phyloP scores from a whole-genome alignment of 2,329 filamentous ascomycete species.

The Aspergillus sp. region DNA sequence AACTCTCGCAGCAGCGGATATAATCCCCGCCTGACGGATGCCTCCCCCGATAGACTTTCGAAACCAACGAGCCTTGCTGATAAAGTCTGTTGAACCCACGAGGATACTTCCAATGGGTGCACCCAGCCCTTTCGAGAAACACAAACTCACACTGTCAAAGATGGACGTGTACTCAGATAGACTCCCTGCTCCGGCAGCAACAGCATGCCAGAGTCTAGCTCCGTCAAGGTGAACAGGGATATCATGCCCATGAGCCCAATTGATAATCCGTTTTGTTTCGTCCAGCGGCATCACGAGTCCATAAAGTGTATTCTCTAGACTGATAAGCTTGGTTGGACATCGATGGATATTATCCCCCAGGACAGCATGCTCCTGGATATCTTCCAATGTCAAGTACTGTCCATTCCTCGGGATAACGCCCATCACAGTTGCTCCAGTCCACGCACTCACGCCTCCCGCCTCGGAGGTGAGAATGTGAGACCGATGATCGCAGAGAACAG shows the following conservation, averaged over 20 bases:
- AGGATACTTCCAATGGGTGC: conserved; percentile 70
- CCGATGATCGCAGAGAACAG: conserved; percentile 10
- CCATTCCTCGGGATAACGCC: conserved; percentile 5
- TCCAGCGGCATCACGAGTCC: conserved; percentile 68
- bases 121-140: conserved; percentile 71
- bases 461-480: conserved; percentile 13
- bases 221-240: conserved; percentile 70
- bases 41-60: conserved; percentile 74
- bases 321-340: conserved; percentile 70
- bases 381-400: conserved; percentile 7
- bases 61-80: conserved; percentile 61
- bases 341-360: conserved; percentile 61
- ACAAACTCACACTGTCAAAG: conserved; percentile 67
- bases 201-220: conserved; percentile 71
- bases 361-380: conserved; percentile 2
- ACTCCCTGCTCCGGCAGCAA: conserved; percentile 58
- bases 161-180: conserved; percentile 59
- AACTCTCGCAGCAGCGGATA: conserved; percentile 65
- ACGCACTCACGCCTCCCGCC: conserved; percentile 8
- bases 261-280: conserved; percentile 61
- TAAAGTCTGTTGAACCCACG: conserved; percentile 49
- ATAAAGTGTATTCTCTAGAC: conserved; percentile 72
- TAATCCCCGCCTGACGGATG: conserved; percentile 64
- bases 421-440: conserved; percentile 7
- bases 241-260: conserved; percentile 56